Percentiles rank a stretch among this genome's conserved stretches.
Conservation (phyloP, 306 rosid species). For the Corylus heterophylla region DNA sequence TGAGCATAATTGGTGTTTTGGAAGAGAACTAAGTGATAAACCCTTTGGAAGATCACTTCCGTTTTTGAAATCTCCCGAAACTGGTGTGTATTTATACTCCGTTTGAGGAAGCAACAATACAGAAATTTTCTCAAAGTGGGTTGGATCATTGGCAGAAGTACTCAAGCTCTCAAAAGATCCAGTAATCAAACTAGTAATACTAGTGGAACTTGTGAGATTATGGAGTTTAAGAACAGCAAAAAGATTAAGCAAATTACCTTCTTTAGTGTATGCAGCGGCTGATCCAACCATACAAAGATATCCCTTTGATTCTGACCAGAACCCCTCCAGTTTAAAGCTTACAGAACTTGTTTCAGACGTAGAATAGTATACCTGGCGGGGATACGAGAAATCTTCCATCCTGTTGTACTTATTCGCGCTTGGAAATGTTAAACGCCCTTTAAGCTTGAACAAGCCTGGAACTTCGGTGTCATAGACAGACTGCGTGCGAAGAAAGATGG, state of each 20-base stretch:
- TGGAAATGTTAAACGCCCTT: slow-evolving; percentile 21
- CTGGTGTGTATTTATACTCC: slow-evolving; percentile 41
- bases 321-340: slow-evolving; percentile 42
- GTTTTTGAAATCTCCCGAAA: slow-evolving; percentile 19
- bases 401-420: slow-evolving; percentile 5
- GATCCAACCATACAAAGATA: slow-evolving; percentile 57
- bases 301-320: slow-evolving; percentile 55
- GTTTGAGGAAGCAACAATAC: slow-evolving; percentile 40
- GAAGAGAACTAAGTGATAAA: slow-evolving; percentile 27
- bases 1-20: slow-evolving; percentile 29
- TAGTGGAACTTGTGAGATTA: slow-evolving; percentile 38
- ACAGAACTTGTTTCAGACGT: not conserved
- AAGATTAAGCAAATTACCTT: slow-evolving; percentile 21
- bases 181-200: slow-evolving; percentile 39
- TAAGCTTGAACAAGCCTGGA: slow-evolving; percentile 34
- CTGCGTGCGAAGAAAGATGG: slow-evolving; percentile 11
- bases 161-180: slow-evolving; percentile 59
- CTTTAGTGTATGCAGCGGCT: slow-evolving; percentile 16
- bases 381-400: slow-evolving; percentile 20
- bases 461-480: slow-evolving; percentile 23
- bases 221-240: slow-evolving; percentile 47
- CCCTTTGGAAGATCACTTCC: slow-evolving; percentile 24
- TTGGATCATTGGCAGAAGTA: slow-evolving; percentile 22
- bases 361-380: not conserved
- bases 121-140: slow-evolving; percentile 43